Conservation (phyloP, 2,329 filamentous ascomycete species). For the Madurella fahalii region DNA sequence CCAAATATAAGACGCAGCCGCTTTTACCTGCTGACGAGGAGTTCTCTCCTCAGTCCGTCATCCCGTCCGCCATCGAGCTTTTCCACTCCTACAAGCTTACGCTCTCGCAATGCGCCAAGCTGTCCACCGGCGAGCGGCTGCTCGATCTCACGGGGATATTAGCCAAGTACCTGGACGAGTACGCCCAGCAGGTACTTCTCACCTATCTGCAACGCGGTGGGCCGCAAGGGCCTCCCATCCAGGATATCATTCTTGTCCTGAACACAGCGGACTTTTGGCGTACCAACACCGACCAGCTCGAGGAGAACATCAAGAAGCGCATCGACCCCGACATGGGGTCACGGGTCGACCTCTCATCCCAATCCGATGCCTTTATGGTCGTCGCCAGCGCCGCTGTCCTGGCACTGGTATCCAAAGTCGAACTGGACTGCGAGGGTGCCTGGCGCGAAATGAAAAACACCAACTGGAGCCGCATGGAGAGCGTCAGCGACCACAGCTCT, state of each 20-base stretch:
- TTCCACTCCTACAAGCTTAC: constrained; percentile 96
- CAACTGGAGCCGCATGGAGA: constrained; percentile 90
- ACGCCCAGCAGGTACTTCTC: constrained; percentile 87
- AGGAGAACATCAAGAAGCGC: constrained; percentile 88
- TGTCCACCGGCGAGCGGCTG: constrained; percentile 84
- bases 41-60: constrained; percentile 84
- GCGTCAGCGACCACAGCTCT: constrained; percentile 86
- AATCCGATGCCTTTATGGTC: constrained; percentile 92
- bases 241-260: constrained; percentile 79
- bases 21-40: constrained; percentile 82
- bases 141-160: constrained; percentile 81
- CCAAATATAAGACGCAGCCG: constrained; percentile 79
- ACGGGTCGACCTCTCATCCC: constrained; percentile 82
- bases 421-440: constrained; percentile 73
- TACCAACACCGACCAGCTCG: constrained; percentile 83
- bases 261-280: constrained; percentile 99
- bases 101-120: constrained; percentile 88
- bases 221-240: constrained; percentile 51
- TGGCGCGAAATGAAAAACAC: constrained; percentile 98
- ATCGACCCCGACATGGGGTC: constrained; percentile 75
- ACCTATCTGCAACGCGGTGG: constrained; percentile 60
- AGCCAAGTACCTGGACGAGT: constrained; percentile 90
- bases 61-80: constrained; percentile 89
- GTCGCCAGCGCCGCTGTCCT: constrained; percentile 86
- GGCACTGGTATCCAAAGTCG: constrained; percentile 77